Base-by-base conservation (phyloP, 2,329 filamentous ascomycete species). In the Ramichloridium luteum region DNA sequence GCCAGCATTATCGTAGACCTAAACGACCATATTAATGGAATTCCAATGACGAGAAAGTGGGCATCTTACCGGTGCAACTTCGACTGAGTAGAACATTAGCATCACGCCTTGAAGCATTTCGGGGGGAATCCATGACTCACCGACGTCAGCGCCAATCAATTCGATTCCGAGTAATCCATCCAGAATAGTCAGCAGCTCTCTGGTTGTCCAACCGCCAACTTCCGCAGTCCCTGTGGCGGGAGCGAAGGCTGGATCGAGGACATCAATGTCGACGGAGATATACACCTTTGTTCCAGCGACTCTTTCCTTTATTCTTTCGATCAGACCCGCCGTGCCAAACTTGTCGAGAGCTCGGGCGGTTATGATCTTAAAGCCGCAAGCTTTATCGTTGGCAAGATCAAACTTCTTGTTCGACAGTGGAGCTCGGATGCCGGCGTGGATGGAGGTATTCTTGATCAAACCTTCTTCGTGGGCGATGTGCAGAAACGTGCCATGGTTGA, bases 401-500 rank as follows among this genome's bases (percentile, higher is more conserved):
- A 52, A 52, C 36, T 65, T 65, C 13, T 53, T 58, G 9, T 65
- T 60, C 6, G 55, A 44, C 1, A 74, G 47, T 0, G 70, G 70
- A 0, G 65, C 71, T 23, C 72, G 61, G 38, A 75, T 74, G 0
- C 72, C 72, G n/a, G 68, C 72, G 48, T 76, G 72, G 12, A 75
- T 64, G 0, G 69, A 74, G 2, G 61, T 65, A 41, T 74, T 73
- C 15, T 58, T 56, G 35, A 76, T 67, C 27, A 76, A 53, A 0
- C 69, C 67, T 50, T 75, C 72, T 49, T 76, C 71, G 41, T 74
- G 68, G 0, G 72, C 71, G 22, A 74, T 69, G 40, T 75, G 70
- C 10, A 75, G 53, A 74, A 43, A 75, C 0, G 72, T 76, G 22
- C 72, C 72, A 44, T 76, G 71, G 35, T 74, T 75, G 3, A 73